Conservation (phyloP, 2,329 filamentous ascomycete species). For the Scleromitrula shiraiana region DNA sequence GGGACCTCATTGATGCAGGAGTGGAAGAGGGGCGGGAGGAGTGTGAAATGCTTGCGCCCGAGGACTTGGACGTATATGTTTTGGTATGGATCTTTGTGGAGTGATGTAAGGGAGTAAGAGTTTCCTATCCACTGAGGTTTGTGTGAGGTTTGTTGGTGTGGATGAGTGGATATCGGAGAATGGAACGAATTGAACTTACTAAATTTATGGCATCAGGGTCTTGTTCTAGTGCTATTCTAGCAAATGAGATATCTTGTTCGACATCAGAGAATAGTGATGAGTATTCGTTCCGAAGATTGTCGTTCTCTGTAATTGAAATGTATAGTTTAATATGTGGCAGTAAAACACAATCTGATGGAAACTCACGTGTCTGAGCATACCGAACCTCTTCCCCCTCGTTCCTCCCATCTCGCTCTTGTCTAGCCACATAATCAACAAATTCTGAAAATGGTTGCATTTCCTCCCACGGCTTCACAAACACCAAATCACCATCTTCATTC, state of each 20-base stretch:
- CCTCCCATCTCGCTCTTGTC: conserved; percentile 41
- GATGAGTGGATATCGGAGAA: too few species aligned
- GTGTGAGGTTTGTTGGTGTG: background rate
- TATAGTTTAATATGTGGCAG: background rate
- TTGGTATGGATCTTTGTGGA: conserved; percentile 81
- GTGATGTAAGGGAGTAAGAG: conserved; percentile 56
- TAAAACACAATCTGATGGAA: background rate
- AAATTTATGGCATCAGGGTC: conserved; percentile 70
- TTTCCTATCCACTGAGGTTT: conserved; percentile 60
- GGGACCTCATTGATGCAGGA: conserved; percentile 8
- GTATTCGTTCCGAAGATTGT: conserved; percentile 73
- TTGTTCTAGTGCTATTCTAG: conserved; percentile 59
- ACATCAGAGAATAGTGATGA: conserved; percentile 52
- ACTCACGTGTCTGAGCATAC: conserved; percentile 68
- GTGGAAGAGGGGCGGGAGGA: conserved; percentile 56
- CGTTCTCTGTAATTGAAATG: conserved; percentile 53
- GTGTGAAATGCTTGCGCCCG: conserved; percentile 65
- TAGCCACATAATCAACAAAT: conserved; percentile 54
- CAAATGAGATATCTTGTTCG: conserved; percentile 59
- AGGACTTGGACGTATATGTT: conserved; percentile 74
- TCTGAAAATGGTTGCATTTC: conserved; percentile 51
- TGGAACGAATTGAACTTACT: conserved; percentile 1
- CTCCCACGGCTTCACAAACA: conserved; percentile 69
- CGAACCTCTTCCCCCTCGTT: conserved; percentile 41
- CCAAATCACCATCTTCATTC: conserved; percentile 28